phyloP scores from a whole-genome alignment of 495 filamentous ascomycete species.

The Pseudomonodictys pantanalensis region DNA sequence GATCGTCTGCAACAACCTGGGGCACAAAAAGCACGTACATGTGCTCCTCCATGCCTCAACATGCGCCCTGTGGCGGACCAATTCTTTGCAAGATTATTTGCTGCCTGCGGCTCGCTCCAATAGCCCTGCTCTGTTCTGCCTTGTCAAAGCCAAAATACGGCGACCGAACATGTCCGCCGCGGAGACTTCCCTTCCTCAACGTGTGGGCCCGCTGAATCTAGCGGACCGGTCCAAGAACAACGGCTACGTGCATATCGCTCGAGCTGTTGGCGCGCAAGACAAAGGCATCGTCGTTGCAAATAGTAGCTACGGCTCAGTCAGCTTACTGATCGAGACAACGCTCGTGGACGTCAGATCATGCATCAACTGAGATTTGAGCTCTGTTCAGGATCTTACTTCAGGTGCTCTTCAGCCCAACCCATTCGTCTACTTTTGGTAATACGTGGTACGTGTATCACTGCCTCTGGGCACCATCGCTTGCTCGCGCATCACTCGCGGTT shows the following conservation, averaged over 20 bases:
- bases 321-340: constrained; percentile 9
- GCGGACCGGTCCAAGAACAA: constrained; percentile 10
- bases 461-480: too few species aligned
- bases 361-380: too few species aligned
- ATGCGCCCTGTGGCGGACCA: background rate
- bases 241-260: constrained; percentile 9
- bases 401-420: too few species aligned
- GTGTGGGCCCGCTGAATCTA: too few species aligned
- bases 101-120: background rate
- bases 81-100: too few species aligned
- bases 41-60: background rate
- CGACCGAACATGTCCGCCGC: background rate
- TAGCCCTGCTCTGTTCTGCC: background rate
- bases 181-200: too few species aligned
- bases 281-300: too few species aligned
- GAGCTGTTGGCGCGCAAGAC: too few species aligned
- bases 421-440: too few species aligned
- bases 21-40: constrained; percentile 14
- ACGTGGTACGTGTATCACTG: too few species aligned
- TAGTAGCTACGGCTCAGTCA: background rate
- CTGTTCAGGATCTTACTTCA: too few species aligned
- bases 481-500: too few species aligned
- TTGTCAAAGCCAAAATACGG: background rate
- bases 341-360: background rate
- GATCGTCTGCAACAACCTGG: background rate